phyloP scores from a whole-genome alignment of 2,329 filamentous ascomycete genomes.

The Stachybotrys elegans region DNA sequence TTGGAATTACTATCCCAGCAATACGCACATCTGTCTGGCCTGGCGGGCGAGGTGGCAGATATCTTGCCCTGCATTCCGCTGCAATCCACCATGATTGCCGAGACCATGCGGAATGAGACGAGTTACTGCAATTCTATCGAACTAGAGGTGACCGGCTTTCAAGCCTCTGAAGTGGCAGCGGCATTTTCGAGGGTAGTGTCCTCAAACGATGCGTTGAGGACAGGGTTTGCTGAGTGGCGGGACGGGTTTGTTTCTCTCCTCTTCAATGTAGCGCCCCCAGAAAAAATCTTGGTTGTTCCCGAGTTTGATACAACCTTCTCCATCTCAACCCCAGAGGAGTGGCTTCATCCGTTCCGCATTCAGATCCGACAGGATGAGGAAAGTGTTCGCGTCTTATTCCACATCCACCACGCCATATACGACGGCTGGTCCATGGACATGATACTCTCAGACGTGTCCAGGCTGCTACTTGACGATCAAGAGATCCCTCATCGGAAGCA shows the following conservation, averaged over 20 bases:
- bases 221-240: slow-evolving; percentile 61
- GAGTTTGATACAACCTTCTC: slow-evolving; percentile 32
- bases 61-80: slow-evolving; percentile 64
- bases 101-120: slow-evolving; percentile 54
- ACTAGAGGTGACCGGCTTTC: slow-evolving; percentile 44
- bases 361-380: slow-evolving; percentile 37
- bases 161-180: slow-evolving; percentile 32
- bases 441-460: slow-evolving; percentile 60
- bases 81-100: slow-evolving; percentile 75
- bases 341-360: slow-evolving; percentile 57
- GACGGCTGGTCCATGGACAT: slow-evolving; percentile 92
- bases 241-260: slow-evolving; percentile 42
- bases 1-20: slow-evolving; percentile 12
- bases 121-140: slow-evolving; percentile 78
- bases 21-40: slow-evolving; percentile 9
- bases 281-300: slow-evolving; percentile 37
- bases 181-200: slow-evolving; percentile 46
- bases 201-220: slow-evolving; percentile 63
- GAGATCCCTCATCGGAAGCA: slow-evolving; percentile 39
- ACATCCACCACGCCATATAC: slow-evolving; percentile 79
- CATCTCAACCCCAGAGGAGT: slow-evolving; percentile 29
- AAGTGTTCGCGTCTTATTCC: slow-evolving; percentile 35
- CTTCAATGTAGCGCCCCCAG: slow-evolving; percentile 46
- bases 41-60: slow-evolving; percentile 27
- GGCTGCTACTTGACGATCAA: slow-evolving; percentile 31